These are phyloP conservation scores for Sclerotinia minor DNA, from an alignment of 2,329 filamentous ascomycete species.

Conservation along the genomic window DNA sequence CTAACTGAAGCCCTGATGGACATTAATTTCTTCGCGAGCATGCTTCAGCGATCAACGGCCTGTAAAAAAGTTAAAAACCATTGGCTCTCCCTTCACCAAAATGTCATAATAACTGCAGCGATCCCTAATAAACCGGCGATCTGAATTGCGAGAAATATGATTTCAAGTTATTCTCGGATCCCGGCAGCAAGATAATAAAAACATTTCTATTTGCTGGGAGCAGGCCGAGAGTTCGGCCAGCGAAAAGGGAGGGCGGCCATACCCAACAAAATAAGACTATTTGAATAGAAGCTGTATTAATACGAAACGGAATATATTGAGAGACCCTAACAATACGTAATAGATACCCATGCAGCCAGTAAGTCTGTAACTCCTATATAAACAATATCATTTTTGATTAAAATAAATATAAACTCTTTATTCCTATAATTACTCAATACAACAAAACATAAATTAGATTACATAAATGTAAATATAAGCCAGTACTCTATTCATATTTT, in stretches of 20 bases:
- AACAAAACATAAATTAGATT: too few species aligned
- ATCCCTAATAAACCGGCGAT: background rate
- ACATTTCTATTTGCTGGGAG: background rate
- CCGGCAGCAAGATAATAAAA: background rate
- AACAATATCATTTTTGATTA: too few species aligned
- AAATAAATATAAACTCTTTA: too few species aligned
- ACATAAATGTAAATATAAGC: too few species aligned
- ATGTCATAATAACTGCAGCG: background rate
- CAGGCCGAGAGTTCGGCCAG: background rate
- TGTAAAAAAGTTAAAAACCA: background rate
- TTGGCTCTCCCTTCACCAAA: background rate
- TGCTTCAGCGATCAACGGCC: background rate
- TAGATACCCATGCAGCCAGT: too few species aligned
- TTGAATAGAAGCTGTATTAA: background rate
- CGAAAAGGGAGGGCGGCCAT: too few species aligned
- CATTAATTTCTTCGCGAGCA: background rate
- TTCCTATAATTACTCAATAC: too few species aligned
- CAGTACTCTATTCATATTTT: too few species aligned
- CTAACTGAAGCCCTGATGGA: background rate
- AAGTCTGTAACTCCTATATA: too few species aligned
- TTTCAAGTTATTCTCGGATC: background rate
- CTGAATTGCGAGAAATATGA: background rate
- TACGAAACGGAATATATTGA: background rate
- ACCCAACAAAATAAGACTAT: background rate
- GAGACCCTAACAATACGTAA: background rate